Conservation (phyloP, 352 stramenopile species). For the Thraustochytrium sp. region DNA sequence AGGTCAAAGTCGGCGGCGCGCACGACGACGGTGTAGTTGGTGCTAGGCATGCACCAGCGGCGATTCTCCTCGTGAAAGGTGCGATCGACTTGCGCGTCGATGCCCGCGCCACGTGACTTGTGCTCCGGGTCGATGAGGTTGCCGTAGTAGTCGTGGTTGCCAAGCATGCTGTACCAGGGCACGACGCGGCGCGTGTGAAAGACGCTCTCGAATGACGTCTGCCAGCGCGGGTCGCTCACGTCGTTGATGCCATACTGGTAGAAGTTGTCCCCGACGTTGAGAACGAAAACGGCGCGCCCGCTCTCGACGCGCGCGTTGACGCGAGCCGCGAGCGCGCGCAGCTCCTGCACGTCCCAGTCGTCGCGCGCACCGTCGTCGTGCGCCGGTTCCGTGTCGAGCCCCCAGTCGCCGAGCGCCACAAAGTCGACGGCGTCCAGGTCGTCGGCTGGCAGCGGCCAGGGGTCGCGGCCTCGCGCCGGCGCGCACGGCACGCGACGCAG, state of each 20-base stretch:
- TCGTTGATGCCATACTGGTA: conserved; percentile 33
- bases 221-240: not conserved
- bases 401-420: conserved; percentile 27
- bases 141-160: conserved; percentile 43
- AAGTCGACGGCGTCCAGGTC: too few species aligned
- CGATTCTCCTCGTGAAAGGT: conserved; percentile 2
- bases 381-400: not conserved
- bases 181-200: not conserved
- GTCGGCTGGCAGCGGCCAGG: too few species aligned
- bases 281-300: not conserved
- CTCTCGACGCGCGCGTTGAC: not conserved
- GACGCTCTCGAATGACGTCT: conserved; percentile 20
- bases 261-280: conserved; percentile 43
- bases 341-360: not conserved
- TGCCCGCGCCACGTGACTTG: not conserved
- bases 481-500: too few species aligned
- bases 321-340: not conserved
- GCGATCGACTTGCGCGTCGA: conserved; percentile 12
- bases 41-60: conserved; percentile 17
- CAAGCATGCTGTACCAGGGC: conserved; percentile 38
- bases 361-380: not conserved
- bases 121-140: not conserved
- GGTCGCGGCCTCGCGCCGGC: too few species aligned
- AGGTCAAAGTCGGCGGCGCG: not conserved
- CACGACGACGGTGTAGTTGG: conserved; percentile 13